A percentile compares a stretch with the other conserved stretches of the same genome.
Conservation (phyloP, 192 early-diverging fungal species). For the Backusella luteola region DNA sequence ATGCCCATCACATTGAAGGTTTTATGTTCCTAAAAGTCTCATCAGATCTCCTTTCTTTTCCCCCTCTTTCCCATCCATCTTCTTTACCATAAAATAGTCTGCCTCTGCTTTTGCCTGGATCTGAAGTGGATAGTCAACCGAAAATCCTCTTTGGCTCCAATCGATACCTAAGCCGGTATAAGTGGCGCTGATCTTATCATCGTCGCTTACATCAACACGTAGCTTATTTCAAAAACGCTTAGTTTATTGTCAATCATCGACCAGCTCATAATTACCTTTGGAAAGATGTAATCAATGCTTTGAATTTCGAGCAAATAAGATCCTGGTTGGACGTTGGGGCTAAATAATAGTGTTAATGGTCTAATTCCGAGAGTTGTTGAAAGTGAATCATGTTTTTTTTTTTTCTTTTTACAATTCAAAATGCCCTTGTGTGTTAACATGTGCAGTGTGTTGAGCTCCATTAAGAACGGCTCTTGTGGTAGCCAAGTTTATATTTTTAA, state of each 20-base stretch:
- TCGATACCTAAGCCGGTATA: conserved; percentile 43
- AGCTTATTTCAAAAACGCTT: conserved; percentile 29
- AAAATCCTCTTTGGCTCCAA: conserved; percentile 46
- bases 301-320: conserved; percentile 54
- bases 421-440: not conserved
- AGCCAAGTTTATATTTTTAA: not conserved
- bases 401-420: conserved; percentile 6
- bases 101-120: conserved; percentile 39
- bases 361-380: not conserved
- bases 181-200: conserved; percentile 30
- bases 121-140: conserved; percentile 44
- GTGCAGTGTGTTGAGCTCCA: conserved; percentile 7
- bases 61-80: not conserved
- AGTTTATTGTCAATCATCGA: not conserved
- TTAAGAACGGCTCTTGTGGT: conserved; percentile 11
- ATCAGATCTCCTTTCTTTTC: not conserved
- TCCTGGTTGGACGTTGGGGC: conserved; percentile 44
- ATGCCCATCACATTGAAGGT: conserved; percentile 50
- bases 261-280: conserved; percentile 33
- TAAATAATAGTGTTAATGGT: conserved; percentile 20
- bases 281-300: conserved; percentile 50
- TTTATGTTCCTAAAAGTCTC: conserved; percentile 42
- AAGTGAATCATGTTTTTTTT: too few species aligned
- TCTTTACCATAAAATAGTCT: conserved; percentile 51
- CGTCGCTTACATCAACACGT: conserved; percentile 43